phyloP scores from a whole-genome alignment of 2,329 filamentous ascomycete species.

The Colletotrichum sp. region DNA sequence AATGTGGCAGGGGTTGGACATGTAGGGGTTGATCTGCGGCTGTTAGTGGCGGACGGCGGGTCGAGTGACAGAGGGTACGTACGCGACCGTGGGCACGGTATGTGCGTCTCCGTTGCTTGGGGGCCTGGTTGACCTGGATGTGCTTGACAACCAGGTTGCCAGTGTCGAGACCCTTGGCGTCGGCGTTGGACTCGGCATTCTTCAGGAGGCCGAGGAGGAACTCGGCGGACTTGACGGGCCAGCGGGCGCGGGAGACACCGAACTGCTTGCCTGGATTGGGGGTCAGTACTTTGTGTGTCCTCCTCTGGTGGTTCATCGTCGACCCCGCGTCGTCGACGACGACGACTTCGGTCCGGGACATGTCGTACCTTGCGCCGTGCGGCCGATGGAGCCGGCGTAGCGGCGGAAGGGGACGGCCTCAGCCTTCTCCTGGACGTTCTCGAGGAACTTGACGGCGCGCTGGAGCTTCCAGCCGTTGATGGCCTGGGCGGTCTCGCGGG shows the following conservation, averaged over 20 bases:
- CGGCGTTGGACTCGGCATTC: conserved; percentile 97
- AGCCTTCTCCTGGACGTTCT: conserved; percentile 96
- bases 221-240: conserved; percentile 99
- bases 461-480: conserved; percentile 99
- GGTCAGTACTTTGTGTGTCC: background rate
- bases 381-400: conserved; percentile 94
- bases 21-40: conserved; percentile 97
- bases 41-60: conserved; percentile 27
- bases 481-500: conserved; percentile 97
- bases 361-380: conserved; percentile 94
- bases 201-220: conserved; percentile 96
- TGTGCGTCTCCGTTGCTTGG: conserved; percentile 98
- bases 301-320: conserved; percentile 11
- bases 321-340: background rate
- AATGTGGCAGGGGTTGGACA: conserved; percentile 99
- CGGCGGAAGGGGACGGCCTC: conserved; percentile 98
- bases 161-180: conserved; percentile 96
- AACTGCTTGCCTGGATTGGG: conserved; percentile 86
- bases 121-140: conserved; percentile 99
- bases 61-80: conserved; percentile 53
- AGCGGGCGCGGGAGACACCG: conserved; percentile 97
- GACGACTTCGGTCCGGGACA: background rate
- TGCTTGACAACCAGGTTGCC: conserved; percentile 98
- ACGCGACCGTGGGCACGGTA: conserved; percentile 99
- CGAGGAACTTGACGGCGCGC: conserved; percentile 94